Conservation (phyloP, 441 rosid genomes). For the Viola pubescens region DNA sequence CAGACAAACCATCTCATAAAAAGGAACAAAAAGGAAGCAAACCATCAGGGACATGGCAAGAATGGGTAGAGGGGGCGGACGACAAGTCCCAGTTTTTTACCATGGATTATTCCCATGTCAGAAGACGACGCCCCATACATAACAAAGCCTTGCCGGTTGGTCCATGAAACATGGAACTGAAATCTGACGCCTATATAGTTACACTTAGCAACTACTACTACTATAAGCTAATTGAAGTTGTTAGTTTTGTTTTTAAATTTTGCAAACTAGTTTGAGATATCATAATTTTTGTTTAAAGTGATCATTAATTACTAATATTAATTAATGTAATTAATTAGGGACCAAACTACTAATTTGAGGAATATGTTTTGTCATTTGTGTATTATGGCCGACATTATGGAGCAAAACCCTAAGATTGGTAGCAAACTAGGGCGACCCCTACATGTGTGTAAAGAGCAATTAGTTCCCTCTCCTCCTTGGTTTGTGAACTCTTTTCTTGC, state of each 20-base stretch:
- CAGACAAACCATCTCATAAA: constrained; percentile 19
- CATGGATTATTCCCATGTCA: constrained; percentile 53
- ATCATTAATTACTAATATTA: neutral
- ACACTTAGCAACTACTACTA: too few relatives aligned
- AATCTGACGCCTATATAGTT: too few relatives aligned
- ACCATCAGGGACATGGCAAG: constrained; percentile 27
- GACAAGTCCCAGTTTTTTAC: constrained; percentile 37
- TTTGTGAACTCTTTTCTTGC: too few relatives aligned
- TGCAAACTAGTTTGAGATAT: too few relatives aligned
- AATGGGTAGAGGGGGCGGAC: constrained; percentile 31
- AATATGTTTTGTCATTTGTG: constrained; percentile 11
- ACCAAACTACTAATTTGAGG: constrained; percentile 3
- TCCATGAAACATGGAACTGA: constrained; percentile 32
- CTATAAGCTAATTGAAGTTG: too few relatives aligned
- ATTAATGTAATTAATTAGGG: constrained; percentile 14
- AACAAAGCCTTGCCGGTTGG: constrained; percentile 46
- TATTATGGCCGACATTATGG: constrained; percentile 41
- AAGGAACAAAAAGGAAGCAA: constrained; percentile 14
- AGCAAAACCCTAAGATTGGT: constrained; percentile 21
- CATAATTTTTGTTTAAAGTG: neutral
- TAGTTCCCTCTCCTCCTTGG: neutral
- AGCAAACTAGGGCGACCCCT: constrained; percentile 9
- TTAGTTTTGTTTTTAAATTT: too few relatives aligned
- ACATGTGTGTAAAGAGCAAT: neutral
- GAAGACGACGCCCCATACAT: constrained; percentile 55